Percentiles rank a stretch among this genome's conserved stretches.
phyloP scores from a whole-genome alignment of 2,329 filamentous ascomycete species.

The Diplodia seriata region DNA sequence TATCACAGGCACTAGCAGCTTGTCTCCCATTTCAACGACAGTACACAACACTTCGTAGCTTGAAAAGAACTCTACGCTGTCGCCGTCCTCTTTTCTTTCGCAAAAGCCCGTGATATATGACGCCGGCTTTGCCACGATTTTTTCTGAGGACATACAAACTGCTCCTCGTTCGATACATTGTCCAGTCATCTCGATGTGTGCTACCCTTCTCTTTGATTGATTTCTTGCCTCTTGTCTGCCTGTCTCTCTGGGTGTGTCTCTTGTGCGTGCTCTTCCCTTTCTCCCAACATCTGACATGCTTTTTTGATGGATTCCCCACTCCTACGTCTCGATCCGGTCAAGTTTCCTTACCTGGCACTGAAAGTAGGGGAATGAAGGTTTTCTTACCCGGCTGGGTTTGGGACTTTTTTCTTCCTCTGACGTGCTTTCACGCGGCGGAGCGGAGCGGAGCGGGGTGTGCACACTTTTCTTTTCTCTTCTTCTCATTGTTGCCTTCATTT shows the following conservation, averaged over 20 bases:
- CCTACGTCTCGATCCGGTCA: too few species aligned
- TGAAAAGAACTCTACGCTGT: background rate
- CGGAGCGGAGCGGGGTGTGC: too few species aligned
- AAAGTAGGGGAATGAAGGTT: too few species aligned
- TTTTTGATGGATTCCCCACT: background rate
- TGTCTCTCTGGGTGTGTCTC: background rate
- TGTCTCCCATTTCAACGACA: background rate
- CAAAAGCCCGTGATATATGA: background rate
- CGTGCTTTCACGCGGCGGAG: too few species aligned
- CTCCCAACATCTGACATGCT: background rate
- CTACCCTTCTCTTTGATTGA: background rate
- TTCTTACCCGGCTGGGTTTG: too few species aligned
- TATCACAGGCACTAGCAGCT: background rate
- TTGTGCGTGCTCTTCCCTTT: background rate
- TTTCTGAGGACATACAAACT: background rate
- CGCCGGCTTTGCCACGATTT: background rate
- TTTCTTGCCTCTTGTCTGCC: background rate
- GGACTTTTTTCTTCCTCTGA: too few species aligned
- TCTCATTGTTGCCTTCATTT: too few species aligned
- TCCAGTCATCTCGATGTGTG: slow-evolving; percentile 18
- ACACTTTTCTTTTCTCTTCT: too few species aligned
- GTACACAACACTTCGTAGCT: background rate
- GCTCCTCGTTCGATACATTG: background rate
- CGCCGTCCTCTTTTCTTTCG: background rate
- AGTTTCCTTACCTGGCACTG: too few species aligned